Evolutionary conservation across 179 eudicot genomes (phyloP).

Genomic region (Drosera spatulata): DNA sequence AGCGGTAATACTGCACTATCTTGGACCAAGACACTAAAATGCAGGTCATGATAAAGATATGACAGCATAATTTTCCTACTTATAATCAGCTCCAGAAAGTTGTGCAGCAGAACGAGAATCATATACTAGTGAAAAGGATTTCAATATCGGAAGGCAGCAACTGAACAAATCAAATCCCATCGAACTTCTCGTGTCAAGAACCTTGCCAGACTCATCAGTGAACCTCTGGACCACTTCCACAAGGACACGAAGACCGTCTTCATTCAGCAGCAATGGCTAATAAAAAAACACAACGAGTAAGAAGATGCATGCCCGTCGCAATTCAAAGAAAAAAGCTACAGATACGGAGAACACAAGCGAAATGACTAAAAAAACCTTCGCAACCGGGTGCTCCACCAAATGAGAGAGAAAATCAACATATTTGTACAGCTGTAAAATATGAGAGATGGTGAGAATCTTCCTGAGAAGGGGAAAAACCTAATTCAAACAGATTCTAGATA

Average conservation of each 20-base stretch:
- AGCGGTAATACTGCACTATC: not conserved
- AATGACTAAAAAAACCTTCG: conserved; percentile 43
- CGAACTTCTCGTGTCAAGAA: conserved; percentile 27
- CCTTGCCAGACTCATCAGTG: conserved; percentile 24
- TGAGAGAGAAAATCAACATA: conserved; percentile 59
- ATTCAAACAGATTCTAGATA: no score
- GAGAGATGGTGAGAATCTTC: not conserved
- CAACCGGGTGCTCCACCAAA: conserved; percentile 80
- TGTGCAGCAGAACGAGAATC: conserved; percentile 32
- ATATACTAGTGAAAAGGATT: conserved; percentile 47
- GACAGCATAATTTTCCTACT: conserved; percentile 24
- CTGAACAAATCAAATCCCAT: conserved; percentile 31
- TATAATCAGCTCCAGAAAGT: conserved; percentile 18
- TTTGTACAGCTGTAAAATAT: conserved; percentile 48
- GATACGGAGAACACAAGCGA: not conserved
- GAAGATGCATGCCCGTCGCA: conserved; percentile 1
- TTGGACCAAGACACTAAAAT: not conserved
- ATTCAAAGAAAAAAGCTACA: not conserved
- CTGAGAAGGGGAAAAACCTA: no score
- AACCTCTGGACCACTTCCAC: conserved; percentile 51
- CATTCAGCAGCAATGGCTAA: conserved; percentile 66
- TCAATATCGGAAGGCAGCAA: conserved; percentile 66
- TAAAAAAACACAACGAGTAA: not conserved
- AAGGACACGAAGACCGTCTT: conserved; percentile 48
- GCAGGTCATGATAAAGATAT: not conserved